A percentile compares a stretch with the other conserved stretches of the same genome.
Evolutionary conservation across 2,329 filamentous ascomycete species (phyloP).

Genomic region (Akanthomyces uredinophilus): DNA sequence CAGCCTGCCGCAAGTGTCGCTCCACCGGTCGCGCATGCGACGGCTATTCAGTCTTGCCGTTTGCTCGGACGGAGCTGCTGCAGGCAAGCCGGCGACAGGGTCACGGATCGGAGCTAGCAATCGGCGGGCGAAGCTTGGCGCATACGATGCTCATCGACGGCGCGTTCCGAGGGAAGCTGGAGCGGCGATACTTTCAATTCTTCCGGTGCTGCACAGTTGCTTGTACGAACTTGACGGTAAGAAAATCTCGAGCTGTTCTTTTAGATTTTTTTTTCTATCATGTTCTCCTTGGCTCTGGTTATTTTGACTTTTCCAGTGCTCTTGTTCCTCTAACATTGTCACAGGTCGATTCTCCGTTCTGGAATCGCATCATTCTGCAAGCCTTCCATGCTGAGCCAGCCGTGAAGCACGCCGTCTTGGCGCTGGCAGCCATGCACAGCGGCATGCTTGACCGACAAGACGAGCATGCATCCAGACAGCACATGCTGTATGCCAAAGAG

Average conservation of each 20-base stretch:
- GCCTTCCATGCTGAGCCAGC: constrained; percentile 6
- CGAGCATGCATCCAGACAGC: neutral
- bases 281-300: too few relatives aligned
- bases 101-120: neutral
- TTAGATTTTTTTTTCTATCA: too few relatives aligned
- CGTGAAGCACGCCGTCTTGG: neutral
- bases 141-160: constrained; percentile 1
- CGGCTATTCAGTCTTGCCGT: neutral
- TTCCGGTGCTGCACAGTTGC: constrained; percentile 2
- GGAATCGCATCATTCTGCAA: constrained; percentile 1
- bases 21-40: constrained; percentile 7
- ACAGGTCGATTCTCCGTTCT: constrained; percentile 6
- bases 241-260: neutral
- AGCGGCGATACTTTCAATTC: constrained; percentile 1
- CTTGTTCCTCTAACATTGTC: neutral
- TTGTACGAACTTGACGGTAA: constrained; percentile 1
- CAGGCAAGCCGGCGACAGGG: neutral
- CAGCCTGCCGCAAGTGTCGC: neutral
- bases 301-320: too few relatives aligned
- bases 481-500: neutral
- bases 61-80: constrained; percentile 2
- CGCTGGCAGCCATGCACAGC: constrained; percentile 2
- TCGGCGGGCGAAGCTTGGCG: neutral
- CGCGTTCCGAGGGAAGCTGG: neutral
- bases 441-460: constrained; percentile 5